A percentile compares a stretch with the other conserved stretches of the same genome.
Evolutionary conservation across 257 asterid genomes (phyloP).

Genomic region (Phtheirospermum japonicum): DNA sequence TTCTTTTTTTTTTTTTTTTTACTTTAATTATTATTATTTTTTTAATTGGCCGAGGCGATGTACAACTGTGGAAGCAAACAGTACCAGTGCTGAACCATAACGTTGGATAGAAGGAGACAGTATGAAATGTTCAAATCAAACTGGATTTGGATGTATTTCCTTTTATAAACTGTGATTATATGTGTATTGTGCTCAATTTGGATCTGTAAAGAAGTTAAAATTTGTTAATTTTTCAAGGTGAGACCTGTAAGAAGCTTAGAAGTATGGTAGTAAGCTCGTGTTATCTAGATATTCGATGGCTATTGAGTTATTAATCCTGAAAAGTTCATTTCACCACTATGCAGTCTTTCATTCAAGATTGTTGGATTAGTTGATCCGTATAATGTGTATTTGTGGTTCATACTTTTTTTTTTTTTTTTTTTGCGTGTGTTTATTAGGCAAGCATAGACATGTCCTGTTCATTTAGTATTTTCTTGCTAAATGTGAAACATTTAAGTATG

Average conservation of each 20-base stretch:
- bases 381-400: neutral
- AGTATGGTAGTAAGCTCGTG: conserved; percentile 3
- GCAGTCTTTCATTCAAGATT: neutral
- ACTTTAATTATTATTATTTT: conserved; percentile 1
- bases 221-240: conserved; percentile 16
- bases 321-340: conserved; percentile 4
- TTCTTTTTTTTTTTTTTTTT: neutral
- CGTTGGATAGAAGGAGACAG: neutral
- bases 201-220: too few species aligned
- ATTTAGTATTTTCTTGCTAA: conserved; percentile 10
- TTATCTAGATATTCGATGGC: neutral
- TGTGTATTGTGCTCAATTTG: neutral
- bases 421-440: conserved; percentile 9
- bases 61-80: conserved; percentile 22
- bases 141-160: conserved; percentile 4
- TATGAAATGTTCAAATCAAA: neutral
- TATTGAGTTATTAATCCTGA: neutral
- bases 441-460: neutral
- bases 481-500: neutral
- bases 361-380: conserved; percentile 5
- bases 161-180: neutral
- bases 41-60: conserved; percentile 2
- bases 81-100: conserved; percentile 13
- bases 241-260: conserved; percentile 22
- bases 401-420: neutral